Percentiles rank a stretch among this genome's conserved stretches.
Conservation (phyloP, 73 alveolate species). For the Tetrahymena thermophila region DNA sequence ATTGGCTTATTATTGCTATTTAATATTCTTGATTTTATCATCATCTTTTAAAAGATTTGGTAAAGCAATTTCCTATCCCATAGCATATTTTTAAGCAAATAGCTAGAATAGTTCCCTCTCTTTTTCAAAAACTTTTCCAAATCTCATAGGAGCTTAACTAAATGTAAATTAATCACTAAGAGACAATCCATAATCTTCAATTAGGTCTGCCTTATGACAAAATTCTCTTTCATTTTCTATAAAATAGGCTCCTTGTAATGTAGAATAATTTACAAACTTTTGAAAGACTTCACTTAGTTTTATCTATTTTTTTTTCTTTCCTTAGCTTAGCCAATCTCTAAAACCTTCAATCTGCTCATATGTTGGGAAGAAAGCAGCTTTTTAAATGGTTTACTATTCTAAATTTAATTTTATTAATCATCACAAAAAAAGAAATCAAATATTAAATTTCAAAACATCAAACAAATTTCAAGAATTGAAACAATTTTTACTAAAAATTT, state of each 20-base stretch:
- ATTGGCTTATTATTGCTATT: background rate
- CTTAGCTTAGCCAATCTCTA: background rate
- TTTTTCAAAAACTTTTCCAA: background rate
- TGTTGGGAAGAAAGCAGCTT: conserved; percentile 55
- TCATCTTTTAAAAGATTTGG: conserved; percentile 14
- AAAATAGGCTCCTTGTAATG: conserved; percentile 26
- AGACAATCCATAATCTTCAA: conserved; percentile 25
- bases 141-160: conserved; percentile 41
- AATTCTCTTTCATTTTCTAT: conserved; percentile 26
- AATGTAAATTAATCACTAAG: conserved; percentile 11
- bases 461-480: too few relatives aligned
- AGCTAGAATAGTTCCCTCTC: background rate
- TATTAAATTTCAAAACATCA: background rate
- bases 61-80: conserved; percentile 6
- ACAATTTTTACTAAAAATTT: too few relatives aligned
- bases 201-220: conserved; percentile 5
- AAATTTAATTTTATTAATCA: background rate
- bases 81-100: conserved; percentile 3
- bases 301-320: conserved; percentile 1
- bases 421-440: background rate
- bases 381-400: conserved; percentile 7
- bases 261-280: conserved; percentile 28
- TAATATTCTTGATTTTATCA: background rate
- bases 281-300: conserved; percentile 12
- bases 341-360: conserved; percentile 35